Base-by-base conservation (phyloP, 1,139 yeast genomes). In the Debaryomycetaceae sp. region DNA sequence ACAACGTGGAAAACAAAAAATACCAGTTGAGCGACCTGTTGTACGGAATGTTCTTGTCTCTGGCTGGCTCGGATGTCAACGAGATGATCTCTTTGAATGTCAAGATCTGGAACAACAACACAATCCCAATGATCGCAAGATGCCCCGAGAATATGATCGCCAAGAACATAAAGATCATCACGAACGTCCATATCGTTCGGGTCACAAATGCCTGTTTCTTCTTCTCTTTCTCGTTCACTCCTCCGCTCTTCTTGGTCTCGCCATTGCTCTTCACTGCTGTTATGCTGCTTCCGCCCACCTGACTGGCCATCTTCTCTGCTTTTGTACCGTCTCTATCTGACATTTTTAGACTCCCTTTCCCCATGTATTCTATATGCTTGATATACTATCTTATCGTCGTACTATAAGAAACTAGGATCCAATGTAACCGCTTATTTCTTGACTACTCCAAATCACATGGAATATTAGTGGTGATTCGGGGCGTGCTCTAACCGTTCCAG, bases 151-250 rank as follows among this genome's bases (percentile, higher is more conserved):
- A 83, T 42, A 93, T 70, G 27, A 86, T 74, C 24, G 76, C 66
- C 53, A 90, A 79, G 65, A 93, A 87, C 7, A 82, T 83, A 20
- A 73, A 68, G 52, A 93, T 85, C 98, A 93, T 91, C 27, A 93
- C 90, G 57, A 93, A 65, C 0, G 98, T 87, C 98, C 98, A 93
- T 42, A 87, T 74, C n/a, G 98, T 86, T 55, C 99, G 80, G 35
- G 91, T 88, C 44, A 89, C 64, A 59, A 93, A 90, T 40, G 90
- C 87, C 65, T 83, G 93, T 55, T 83, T 84, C 68, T 87, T 88
- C 68, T 82, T 83, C 54, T 82, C 85, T 43, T 59, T 61, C 52
- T 78, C 83, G 49, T 42, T 45, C 20, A 35, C 36, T 6, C 34
- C 39, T 6, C 24, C 24, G 6, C 37, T 43, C 8, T 20, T 23